These are phyloP conservation scores for Lomentospora prolificans DNA, from an alignment of 2,329 filamentous ascomycete genomes.

Conservation along the genomic window DNA sequence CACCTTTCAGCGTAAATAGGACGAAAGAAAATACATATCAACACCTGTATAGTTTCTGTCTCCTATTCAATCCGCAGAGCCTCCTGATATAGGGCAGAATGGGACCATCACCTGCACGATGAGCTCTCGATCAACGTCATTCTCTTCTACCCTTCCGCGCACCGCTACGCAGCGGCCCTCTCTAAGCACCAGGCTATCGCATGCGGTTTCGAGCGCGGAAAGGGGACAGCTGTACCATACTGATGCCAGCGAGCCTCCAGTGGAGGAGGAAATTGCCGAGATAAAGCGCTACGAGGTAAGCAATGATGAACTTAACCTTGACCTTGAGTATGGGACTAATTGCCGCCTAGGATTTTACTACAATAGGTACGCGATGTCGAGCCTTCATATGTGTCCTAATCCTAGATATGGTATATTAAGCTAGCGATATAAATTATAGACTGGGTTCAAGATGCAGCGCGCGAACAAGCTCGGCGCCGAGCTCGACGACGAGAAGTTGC, in stretches of 20 bases:
- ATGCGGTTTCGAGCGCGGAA: constrained; percentile 56
- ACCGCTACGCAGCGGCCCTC: constrained; percentile 37
- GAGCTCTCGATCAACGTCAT: constrained; percentile 44
- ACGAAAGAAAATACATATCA: too few relatives aligned
- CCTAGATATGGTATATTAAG: background rate
- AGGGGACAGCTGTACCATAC: constrained; percentile 45
- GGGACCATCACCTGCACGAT: constrained; percentile 29
- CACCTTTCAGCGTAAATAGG: too few relatives aligned
- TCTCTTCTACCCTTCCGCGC: constrained; percentile 17
- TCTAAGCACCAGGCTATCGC: constrained; percentile 56
- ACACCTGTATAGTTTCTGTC: too few relatives aligned
- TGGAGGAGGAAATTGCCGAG: constrained; percentile 91
- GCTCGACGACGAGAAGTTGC: constrained; percentile 62
- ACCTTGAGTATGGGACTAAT: constrained; percentile 5
- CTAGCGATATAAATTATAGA: constrained; percentile 37
- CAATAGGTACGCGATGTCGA: constrained; percentile 51
- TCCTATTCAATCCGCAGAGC: constrained; percentile 1
- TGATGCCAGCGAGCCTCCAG: constrained; percentile 53
- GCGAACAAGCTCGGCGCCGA: constrained; percentile 76
- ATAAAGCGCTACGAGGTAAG: constrained; percentile 89
- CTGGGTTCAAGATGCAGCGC: constrained; percentile 95
- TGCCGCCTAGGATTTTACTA: constrained; percentile 67
- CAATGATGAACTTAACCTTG: too few relatives aligned
- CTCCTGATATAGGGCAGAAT: constrained; percentile 17
- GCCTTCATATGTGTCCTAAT: background rate